Percentiles rank a stretch among this genome's conserved stretches.
Conservation (phyloP, 352 stramenopile species). For the Porosira glacialis region DNA sequence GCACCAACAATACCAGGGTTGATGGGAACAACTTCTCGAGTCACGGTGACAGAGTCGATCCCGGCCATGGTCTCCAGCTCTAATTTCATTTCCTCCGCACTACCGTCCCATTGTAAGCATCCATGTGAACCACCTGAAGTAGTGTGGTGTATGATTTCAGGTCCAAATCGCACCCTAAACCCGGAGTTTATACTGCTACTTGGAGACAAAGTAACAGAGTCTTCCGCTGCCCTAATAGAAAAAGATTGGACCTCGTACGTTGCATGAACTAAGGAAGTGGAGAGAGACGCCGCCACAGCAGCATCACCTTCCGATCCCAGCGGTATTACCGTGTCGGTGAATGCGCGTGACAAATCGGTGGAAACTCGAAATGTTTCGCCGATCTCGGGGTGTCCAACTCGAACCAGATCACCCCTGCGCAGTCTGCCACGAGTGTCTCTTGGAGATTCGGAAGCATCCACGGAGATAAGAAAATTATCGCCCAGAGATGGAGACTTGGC, state of each 20-base stretch:
- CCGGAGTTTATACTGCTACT: slow-evolving; percentile 70
- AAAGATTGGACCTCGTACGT: slow-evolving; percentile 80
- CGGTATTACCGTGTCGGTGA: slow-evolving; percentile 52
- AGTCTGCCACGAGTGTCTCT: slow-evolving; percentile 63
- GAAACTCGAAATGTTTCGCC: slow-evolving; percentile 80
- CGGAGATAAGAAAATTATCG: slow-evolving; percentile 57
- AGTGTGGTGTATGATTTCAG: slow-evolving; percentile 85
- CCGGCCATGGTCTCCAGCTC: slow-evolving; percentile 75
- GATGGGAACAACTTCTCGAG: slow-evolving; percentile 82
- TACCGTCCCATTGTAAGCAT: slow-evolving; percentile 76
- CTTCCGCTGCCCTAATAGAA: slow-evolving; percentile 36
- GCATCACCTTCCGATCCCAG: slow-evolving; percentile 55
- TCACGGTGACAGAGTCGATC: slow-evolving; percentile 80
- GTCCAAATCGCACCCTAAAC: slow-evolving; percentile 87
- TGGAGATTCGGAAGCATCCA: slow-evolving; percentile 49
- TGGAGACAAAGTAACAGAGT: slow-evolving; percentile 50
- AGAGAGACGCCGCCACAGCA: slow-evolving; percentile 49
- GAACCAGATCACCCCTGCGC: slow-evolving; percentile 73
- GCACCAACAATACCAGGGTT: slow-evolving; percentile 58
- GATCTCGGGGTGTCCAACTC: slow-evolving; percentile 70
- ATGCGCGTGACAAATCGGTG: slow-evolving; percentile 45
- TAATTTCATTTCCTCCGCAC: slow-evolving; percentile 54
- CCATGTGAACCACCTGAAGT: slow-evolving; percentile 69
- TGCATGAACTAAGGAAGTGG: slow-evolving; percentile 53
- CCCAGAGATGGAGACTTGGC: slow-evolving; percentile 52